Evolutionary conservation across 495 filamentous ascomycete species (phyloP).

Genomic region (Jackrogersella minutella): DNA sequence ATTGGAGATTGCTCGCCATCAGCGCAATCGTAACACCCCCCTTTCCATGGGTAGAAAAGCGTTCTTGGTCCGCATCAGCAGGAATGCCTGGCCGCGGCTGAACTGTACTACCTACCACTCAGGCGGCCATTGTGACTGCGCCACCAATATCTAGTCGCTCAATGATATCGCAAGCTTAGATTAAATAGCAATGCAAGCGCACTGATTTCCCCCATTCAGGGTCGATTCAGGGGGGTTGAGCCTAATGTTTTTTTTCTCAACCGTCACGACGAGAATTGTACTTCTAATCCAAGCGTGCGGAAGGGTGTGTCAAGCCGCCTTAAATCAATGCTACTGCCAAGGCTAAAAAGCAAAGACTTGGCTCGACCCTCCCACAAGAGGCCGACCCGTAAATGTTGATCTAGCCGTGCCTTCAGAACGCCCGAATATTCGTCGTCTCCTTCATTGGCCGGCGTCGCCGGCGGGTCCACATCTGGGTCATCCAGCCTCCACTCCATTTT

Average conservation of each 20-base stretch:
- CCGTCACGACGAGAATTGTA: conserved; percentile 88
- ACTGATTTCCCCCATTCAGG: neutral
- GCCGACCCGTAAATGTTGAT: conserved; percentile 83
- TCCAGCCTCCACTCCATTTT: conserved; percentile 65
- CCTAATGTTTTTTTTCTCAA: neutral
- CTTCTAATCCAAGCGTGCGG: conserved; percentile 80
- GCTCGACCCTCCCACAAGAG: conserved; percentile 92
- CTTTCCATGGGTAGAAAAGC: neutral
- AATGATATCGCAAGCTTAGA: conserved; percentile 1
- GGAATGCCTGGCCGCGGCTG: neutral
- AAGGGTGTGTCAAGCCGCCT: conserved; percentile 73
- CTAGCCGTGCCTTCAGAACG: conserved; percentile 88
- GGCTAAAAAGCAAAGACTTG: conserved; percentile 91
- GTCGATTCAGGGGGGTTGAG: neutral
- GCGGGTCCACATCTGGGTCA: conserved; percentile 36
- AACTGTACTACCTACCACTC: neutral
- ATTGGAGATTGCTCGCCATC: neutral
- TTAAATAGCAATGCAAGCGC: neutral
- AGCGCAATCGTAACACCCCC: neutral
- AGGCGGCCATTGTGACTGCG: conserved; percentile 4
- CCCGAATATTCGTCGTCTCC: conserved; percentile 73
- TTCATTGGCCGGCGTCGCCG: conserved; percentile 33
- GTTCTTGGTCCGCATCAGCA: neutral
- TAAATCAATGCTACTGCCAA: conserved; percentile 81
- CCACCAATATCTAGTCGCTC: neutral